Conservation (phyloP, 2,329 filamentous ascomycete genomes). For the Penicillium sp. region DNA sequence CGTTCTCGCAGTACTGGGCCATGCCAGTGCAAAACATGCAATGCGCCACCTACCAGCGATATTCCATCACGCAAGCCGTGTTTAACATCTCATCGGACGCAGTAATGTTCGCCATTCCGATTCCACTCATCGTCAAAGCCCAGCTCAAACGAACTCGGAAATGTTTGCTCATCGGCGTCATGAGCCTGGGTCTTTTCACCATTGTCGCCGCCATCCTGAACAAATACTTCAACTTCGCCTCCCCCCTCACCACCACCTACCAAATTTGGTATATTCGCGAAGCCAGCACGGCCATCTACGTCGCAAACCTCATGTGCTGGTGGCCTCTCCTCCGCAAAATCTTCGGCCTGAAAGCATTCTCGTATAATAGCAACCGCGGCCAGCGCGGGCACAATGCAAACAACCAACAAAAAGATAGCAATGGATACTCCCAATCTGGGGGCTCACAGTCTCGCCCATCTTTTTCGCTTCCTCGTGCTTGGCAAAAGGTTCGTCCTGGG, state of each 20-base stretch:
- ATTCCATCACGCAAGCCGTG: conserved; percentile 41
- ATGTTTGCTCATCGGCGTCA: conserved; percentile 31
- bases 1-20: conserved; percentile 48
- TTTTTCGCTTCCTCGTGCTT: conserved; percentile 11
- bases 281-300: conserved; percentile 39
- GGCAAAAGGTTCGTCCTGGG: conserved; percentile 8
- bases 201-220: conserved; percentile 47
- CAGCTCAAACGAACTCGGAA: conserved; percentile 35
- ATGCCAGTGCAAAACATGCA: conserved; percentile 39
- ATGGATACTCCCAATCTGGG: conserved; percentile 14
- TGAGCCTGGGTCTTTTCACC: conserved; percentile 38
- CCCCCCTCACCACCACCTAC: conserved; percentile 35
- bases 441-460: conserved; percentile 15
- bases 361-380: conserved; percentile 25
- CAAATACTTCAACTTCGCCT: conserved; percentile 42
- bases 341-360: conserved; percentile 27
- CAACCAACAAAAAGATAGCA: conserved; percentile 17
- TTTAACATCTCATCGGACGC: conserved; percentile 44
- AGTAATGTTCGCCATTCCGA: conserved; percentile 36
- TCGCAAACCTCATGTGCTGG: conserved; percentile 42
- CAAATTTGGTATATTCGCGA: conserved; percentile 43
- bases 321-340: conserved; percentile 29
- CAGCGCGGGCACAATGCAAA: conserved; percentile 5
- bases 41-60: conserved; percentile 39
- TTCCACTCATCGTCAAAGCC: conserved; percentile 34